Percentiles rank a stretch among this genome's conserved stretches.
These are phyloP conservation scores for Psilocybe cubensis DNA, from an alignment of 768 basidiomycete species.

Conservation along the genomic window DNA sequence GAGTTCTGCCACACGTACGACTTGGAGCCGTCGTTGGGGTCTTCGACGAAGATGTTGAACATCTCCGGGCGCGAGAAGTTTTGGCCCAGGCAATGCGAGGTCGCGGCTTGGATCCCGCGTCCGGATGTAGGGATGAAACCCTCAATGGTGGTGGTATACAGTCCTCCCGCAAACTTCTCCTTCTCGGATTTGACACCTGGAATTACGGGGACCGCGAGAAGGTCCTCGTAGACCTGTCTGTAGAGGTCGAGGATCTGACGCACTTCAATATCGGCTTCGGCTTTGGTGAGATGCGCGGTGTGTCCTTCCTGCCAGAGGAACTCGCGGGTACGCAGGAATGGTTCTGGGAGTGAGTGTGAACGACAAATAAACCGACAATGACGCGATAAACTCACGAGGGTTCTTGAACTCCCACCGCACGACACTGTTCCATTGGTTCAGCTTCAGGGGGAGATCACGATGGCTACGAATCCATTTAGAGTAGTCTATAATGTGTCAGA, in stretches of 20 bases:
- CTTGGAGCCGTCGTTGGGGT: slow-evolving; percentile 76
- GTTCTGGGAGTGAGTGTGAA: slow-evolving; percentile 53
- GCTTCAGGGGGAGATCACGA: slow-evolving; percentile 94
- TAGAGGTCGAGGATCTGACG: slow-evolving; percentile 95
- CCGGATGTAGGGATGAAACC: slow-evolving; percentile 98
- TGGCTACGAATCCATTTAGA: slow-evolving; percentile 99
- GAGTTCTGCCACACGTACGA: slow-evolving; percentile 96
- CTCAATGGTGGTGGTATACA: slow-evolving; percentile 98
- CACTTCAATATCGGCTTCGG: slow-evolving; percentile 91
- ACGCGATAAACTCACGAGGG: slow-evolving; percentile 63
- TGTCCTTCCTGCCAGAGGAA: slow-evolving; percentile 99
- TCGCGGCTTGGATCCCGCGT: slow-evolving; percentile 97
- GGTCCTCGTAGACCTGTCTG: slow-evolving; percentile 92
- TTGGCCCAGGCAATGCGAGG: slow-evolving; percentile 97
- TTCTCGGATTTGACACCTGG: slow-evolving; percentile 98
- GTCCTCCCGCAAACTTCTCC: slow-evolving; percentile 97
- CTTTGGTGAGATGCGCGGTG: slow-evolving; percentile 89
- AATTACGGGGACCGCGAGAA: slow-evolving; percentile 96
- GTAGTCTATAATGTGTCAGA: slow-evolving; percentile 64
- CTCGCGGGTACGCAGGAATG: slow-evolving; percentile 98
- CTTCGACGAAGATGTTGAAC: slow-evolving; percentile 98
- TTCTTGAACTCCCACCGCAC: slow-evolving; percentile 99
- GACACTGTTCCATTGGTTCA: slow-evolving; percentile 99
- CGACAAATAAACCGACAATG: neutral
- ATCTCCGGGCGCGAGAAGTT: slow-evolving; percentile 96